Evolutionary conservation across 139 green algal genomes (phyloP), one percentile per base, ranked within the genome.

Genomic region (Chlorella vulgaris): DNA sequence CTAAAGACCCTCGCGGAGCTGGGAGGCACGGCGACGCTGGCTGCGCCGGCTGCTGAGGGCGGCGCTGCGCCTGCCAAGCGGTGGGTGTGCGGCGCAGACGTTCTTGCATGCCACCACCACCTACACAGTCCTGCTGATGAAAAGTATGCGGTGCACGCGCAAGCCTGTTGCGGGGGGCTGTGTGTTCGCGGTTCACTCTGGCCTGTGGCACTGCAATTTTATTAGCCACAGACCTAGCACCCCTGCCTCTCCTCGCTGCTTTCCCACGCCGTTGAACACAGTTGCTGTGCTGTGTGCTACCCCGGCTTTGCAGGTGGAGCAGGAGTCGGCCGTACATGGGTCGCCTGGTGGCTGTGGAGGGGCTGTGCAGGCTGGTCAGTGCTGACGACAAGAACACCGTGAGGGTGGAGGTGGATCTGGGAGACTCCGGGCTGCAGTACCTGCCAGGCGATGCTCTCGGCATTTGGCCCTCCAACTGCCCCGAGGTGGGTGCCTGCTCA

Each of bases 381-480:
- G 19, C 40, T 13, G 87, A 87, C 15, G 93, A 97, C 84, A 97
- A 97, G 86, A 92, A 95, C 85, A 97, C 94, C 0, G 29, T 93
- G 2, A 86, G 91, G 31, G 84, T 96, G 73, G 92, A 97, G 82
- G 60, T 97, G n/a, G 91, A 96, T 75, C 81, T 97, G 58, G 89
- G 86, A 0, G 85, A 92, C 42, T 94, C 90, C 8, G 94, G 88
- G 3, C 58, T 98, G 47, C 26, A 58, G 4, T 97, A 98, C 81
- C 42, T 83, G 18, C 94, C 94, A 2, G 94, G 94, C 0, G 94
- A 98, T 79, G 94, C 94, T 2, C 86, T 98, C 63, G 94, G 94
- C 7, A 86, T 98, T 6, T 95, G 92, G 78, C 90, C 94, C 29
- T 82, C 61, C 74, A 98, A 98, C 88, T 78, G 82, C 28, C 77